A percentile compares a stretch with the other conserved stretches of the same genome.
Conservation (phyloP, 768 basidiomycete species). For the Lactarius psammicola region DNA sequence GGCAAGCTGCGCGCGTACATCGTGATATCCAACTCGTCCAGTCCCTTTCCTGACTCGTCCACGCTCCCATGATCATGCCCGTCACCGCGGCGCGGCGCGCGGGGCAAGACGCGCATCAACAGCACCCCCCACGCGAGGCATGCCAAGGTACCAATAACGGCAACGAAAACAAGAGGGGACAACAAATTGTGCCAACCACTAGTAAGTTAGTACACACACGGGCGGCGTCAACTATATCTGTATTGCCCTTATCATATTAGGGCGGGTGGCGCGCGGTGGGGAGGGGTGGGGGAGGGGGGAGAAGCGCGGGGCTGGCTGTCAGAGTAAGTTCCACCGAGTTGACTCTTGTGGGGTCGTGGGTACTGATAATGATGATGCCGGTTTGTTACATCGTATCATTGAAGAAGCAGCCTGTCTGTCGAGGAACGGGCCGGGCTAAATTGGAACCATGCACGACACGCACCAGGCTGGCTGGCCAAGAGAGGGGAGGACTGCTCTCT, state of each 20-base stretch:
- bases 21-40: background rate
- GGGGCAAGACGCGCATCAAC: conserved; percentile 2
- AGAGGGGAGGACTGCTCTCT: background rate
- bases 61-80: background rate
- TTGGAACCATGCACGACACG: background rate
- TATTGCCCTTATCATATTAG: background rate
- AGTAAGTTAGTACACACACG: background rate
- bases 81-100: background rate
- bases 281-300: background rate
- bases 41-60: background rate
- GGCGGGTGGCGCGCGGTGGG: background rate
- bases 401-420: conserved; percentile 3
- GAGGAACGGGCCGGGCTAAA: background rate
- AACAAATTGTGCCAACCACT: background rate
- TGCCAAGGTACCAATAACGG: background rate
- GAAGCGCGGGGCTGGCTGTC: background rate
- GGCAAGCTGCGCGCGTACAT: background rate
- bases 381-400: background rate
- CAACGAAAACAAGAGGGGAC: background rate
- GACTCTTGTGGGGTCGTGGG: conserved; percentile 3
- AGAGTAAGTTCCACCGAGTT: background rate
- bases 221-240: background rate
- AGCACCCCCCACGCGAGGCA: background rate
- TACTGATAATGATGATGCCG: background rate
- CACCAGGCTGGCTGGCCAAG: background rate